These are phyloP conservation scores for Neonectria hederae DNA, from an alignment of 2,329 filamentous ascomycete genomes.

Conservation along the genomic window DNA sequence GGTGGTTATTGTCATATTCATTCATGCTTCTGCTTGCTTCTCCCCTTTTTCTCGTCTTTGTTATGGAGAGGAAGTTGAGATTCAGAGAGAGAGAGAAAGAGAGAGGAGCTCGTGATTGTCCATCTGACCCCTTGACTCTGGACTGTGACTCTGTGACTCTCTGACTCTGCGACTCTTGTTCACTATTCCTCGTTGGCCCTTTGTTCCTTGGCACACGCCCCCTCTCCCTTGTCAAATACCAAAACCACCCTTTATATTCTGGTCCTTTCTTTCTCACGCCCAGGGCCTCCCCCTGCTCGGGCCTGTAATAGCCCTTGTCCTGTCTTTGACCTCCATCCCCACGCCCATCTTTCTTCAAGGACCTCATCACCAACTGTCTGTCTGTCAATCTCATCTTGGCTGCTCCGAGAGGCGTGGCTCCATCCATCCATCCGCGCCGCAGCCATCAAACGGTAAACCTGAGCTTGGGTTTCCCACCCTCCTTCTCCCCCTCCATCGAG, in stretches of 20 bases:
- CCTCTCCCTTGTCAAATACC: background rate
- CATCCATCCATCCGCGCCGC: conserved; percentile 35
- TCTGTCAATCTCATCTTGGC: no score
- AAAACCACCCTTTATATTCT: background rate
- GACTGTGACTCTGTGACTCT: background rate
- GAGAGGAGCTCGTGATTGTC: background rate
- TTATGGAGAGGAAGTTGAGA: background rate
- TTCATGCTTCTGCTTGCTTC: background rate
- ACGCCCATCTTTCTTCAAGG: conserved; percentile 2
- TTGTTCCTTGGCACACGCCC: background rate
- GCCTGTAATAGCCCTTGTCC: conserved; percentile 13
- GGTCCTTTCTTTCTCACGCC: background rate
- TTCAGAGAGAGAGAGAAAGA: no score
- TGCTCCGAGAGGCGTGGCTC: no score
- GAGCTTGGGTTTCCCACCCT: conserved; percentile 20
- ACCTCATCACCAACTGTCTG: no score
- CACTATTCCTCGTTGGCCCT: background rate
- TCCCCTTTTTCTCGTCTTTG: background rate
- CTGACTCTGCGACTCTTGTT: background rate
- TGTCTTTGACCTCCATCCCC: conserved; percentile 17
- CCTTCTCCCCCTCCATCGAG: conserved; percentile 34
- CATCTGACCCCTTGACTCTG: background rate
- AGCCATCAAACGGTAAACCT: conserved; percentile 41
- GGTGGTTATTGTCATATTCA: conserved; percentile 1
- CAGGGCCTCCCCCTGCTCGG: background rate